Base-by-base conservation (phyloP, 2,329 filamentous ascomycete genomes). In the Beauveria asiatica region DNA sequence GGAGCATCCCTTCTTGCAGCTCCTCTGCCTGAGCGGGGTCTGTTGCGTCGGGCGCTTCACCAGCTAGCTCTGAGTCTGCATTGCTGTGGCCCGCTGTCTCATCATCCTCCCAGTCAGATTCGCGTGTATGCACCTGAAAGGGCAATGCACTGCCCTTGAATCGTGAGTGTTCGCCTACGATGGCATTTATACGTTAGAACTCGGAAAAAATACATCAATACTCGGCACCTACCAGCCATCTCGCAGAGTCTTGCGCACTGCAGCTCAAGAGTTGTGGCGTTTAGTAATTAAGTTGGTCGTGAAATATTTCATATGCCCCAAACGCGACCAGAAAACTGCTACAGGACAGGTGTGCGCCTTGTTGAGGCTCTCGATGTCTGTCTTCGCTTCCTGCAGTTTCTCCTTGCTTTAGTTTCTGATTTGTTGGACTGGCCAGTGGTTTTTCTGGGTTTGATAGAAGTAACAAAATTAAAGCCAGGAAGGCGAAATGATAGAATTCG, bases 1-100 rank as follows among this genome's bases (percentile, higher is more conserved):
- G 76, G 10, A 87, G 76, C 78, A 87, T 83, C 59, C 83, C 83
- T 33, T 83, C 80, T 59, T 79, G 71, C 41, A 78, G 69, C 16
- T 71, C 71, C 27, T 70, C 67, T 9, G 68, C 64, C 21, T 70
- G 69, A 30, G 63, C 66, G 10, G 63, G 64, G 49, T 63, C 56
- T 11, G 62, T 58, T 33, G 66, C 65, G 17, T 65, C 65, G 49
- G 63, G 56, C 9, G 64, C 61, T 53, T 67, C 66, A 45, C 62
- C 66, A 30, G 61, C 49, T 44, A 65, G 61, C 50, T 67, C 67
- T 27, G 62, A 62, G 59, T 67, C 63, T 27, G 61, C 49, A 11
- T 21, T 49, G 25, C 39, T 54, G 23, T 60, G 50, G 17, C 55
- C 55, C 23, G 46, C 27, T 2, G 50, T 57, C 33, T 64, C 64